Conservation (phyloP, 2,329 filamentous ascomycete genomes). For the Niveomyces coronatus region DNA sequence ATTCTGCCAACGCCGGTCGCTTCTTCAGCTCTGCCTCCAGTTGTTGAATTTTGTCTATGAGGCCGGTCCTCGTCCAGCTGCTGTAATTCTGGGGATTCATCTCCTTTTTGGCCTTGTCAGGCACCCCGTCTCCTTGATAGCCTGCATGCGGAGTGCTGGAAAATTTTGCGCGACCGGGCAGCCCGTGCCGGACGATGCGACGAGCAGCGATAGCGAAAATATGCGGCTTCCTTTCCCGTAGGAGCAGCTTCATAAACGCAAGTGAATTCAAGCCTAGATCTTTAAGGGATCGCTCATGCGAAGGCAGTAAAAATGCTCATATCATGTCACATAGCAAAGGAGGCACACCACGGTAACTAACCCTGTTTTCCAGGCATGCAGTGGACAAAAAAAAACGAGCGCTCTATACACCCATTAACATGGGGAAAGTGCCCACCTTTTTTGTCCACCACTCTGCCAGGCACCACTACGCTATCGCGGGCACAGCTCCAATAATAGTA, state of each 20-base stretch:
- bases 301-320: too few species aligned
- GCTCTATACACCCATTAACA: too few species aligned
- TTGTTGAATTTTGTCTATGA: slow-evolving; percentile 56
- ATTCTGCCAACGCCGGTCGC: slow-evolving; percentile 23
- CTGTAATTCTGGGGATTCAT: slow-evolving; percentile 39
- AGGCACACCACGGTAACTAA: too few species aligned
- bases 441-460: too few species aligned
- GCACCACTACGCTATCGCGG: too few species aligned
- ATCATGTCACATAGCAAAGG: too few species aligned
- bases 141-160: slow-evolving; percentile 1
- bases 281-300: background rate
- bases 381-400: too few species aligned
- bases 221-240: slow-evolving; percentile 4
- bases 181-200: too few species aligned
- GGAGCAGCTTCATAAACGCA: slow-evolving; percentile 6
- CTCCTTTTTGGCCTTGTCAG: slow-evolving; percentile 17
- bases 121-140: slow-evolving; percentile 3
- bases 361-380: too few species aligned
- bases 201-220: slow-evolving; percentile 1
- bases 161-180: slow-evolving; percentile 5
- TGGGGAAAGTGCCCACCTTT: too few species aligned
- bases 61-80: slow-evolving; percentile 56
- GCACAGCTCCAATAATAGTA: too few species aligned
- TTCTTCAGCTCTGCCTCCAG: slow-evolving; percentile 56
- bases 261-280: background rate